Evolutionary conservation across 2,329 filamentous ascomycete species (phyloP).

Genomic region (Westerdykella sp.): DNA sequence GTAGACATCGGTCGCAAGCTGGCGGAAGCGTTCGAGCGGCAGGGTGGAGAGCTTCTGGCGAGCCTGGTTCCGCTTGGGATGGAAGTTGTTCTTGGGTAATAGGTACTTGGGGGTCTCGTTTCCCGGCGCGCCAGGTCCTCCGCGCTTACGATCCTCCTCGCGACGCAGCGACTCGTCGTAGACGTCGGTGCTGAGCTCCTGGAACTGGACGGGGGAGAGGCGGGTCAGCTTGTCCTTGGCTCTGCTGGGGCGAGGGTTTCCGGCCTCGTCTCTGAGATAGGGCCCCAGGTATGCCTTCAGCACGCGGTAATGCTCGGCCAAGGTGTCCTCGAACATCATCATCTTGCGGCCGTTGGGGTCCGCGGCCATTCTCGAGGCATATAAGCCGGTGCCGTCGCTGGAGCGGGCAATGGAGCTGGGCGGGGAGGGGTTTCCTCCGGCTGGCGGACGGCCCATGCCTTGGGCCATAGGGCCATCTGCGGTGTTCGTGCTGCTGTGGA

Average conservation of each 20-base stretch:
- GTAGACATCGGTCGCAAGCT: conserved; percentile 92
- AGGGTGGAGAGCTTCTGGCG: conserved; percentile 89
- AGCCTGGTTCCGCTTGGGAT: conserved; percentile 97
- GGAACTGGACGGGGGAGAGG: conserved; percentile 86
- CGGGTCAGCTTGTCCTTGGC: conserved; percentile 91
- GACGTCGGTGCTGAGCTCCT: conserved; percentile 95
- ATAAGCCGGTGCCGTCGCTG: conserved; percentile 69
- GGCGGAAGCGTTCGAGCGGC: conserved; percentile 77
- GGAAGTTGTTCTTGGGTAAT: conserved; percentile 79
- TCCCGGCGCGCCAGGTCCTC: conserved; percentile 44
- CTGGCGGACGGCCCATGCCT: conserved; percentile 43
- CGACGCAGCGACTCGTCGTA: conserved; percentile 89
- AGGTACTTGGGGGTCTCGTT: conserved; percentile 55
- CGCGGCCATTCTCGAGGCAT: conserved; percentile 49
- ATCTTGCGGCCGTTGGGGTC: conserved; percentile 53
- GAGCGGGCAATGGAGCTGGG: conserved; percentile 82
- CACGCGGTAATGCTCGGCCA: conserved; percentile 75
- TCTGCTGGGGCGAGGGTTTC: conserved; percentile 71
- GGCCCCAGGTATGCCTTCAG: conserved; percentile 69
- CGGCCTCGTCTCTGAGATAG: conserved; percentile 66
- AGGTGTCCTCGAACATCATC: conserved; percentile 57
- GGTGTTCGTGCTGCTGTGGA: conserved; percentile 36
- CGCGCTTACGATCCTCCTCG: conserved; percentile 55
- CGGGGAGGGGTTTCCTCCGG: conserved; percentile 62
- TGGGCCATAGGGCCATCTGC: conserved; percentile 46